Conservation (phyloP, 495 filamentous ascomycete genomes). For the Penicillium cinerascens region DNA sequence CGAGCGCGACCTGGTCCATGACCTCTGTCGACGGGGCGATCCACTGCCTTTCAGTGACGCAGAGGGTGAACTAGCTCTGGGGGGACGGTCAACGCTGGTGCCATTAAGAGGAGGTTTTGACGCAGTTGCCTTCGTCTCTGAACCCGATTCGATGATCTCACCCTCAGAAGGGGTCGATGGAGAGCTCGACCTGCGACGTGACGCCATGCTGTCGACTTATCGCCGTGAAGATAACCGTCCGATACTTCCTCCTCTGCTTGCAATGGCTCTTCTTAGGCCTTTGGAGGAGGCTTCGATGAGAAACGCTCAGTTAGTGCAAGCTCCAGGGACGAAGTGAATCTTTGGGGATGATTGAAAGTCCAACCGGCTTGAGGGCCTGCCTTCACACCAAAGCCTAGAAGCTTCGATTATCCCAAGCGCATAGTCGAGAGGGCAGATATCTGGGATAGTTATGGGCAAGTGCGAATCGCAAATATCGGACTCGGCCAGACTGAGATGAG, state of each 20-base stretch:
- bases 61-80: slow-evolving; percentile 52
- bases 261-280: slow-evolving; percentile 15
- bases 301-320: slow-evolving; percentile 24
- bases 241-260: slow-evolving; percentile 1
- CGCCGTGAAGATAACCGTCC: not conserved
- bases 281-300: slow-evolving; percentile 25
- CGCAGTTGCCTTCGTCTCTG: slow-evolving; percentile 67
- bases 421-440: slow-evolving; percentile 9
- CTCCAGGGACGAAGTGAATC: slow-evolving; percentile 27
- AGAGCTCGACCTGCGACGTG: slow-evolving; percentile 44
- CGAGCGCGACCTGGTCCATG: slow-evolving; percentile 36
- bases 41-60: slow-evolving; percentile 35
- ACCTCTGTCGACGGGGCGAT: slow-evolving; percentile 41
- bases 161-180: slow-evolving; percentile 64
- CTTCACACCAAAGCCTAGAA: slow-evolving; percentile 31
- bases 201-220: slow-evolving; percentile 18
- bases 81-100: slow-evolving; percentile 71
- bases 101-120: slow-evolving; percentile 74
- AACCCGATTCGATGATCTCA: slow-evolving; percentile 78
- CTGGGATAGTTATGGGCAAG: not conserved
- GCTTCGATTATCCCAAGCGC: slow-evolving; percentile 21
- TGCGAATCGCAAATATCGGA: not conserved
- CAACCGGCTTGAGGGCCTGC: slow-evolving; percentile 45
- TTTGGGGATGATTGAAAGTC: slow-evolving; percentile 40
- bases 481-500: not conserved